Evolutionary conservation across 1,284 basidiomycete species (phyloP), one percentile per base, ranked within the genome.

Genomic region (Violaceomyces palustris): DNA sequence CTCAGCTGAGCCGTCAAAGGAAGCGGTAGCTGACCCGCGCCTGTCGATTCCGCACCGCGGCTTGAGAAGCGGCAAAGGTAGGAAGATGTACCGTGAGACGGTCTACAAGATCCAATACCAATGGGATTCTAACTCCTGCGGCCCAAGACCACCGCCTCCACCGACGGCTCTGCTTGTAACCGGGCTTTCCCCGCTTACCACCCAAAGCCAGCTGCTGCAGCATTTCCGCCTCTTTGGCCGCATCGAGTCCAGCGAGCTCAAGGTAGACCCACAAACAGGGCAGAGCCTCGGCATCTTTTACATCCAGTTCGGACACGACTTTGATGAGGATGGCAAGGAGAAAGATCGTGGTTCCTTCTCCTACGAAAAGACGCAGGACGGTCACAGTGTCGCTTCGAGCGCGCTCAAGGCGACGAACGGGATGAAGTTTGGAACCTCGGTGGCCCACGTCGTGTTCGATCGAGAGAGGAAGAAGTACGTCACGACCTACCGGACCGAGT

Each of bases 201-300:
- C 85, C 1, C 81, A 80, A 26, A 76, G 79, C 37, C 77, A 81
- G 37, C 80, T 96, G 41, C 79, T 82, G 36, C 79, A 81, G 9
- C 82, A 86, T 65, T 85, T 94, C 67, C 74, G 78, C 4, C 65
- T 76, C 10, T 80, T 87, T 64, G 92, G 91, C 2, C 72, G 77
- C 10, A 78, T 93, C 61, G 66, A 78, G 9, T 80, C 83, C 10
- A 83, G 87, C 45, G 86, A 91, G 55, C 81, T 85, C 27, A 87
- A 91, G 69, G 81, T 86, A 50, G 87, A 94, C 75, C 80, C 81
- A 35, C 79, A 80, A 40, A 89, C 83, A 17, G 90, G 90, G 11
- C 84, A 82, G 51, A 82, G 85, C 12, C 79, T 96, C 3, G 91
- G 91, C 6, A 82, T 96, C 30, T 83, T 87, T 39, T 83, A 82